These are phyloP conservation scores for Asterochloris sp. DNA, from an alignment of 139 green algal genomes.

Conservation along the genomic window DNA sequence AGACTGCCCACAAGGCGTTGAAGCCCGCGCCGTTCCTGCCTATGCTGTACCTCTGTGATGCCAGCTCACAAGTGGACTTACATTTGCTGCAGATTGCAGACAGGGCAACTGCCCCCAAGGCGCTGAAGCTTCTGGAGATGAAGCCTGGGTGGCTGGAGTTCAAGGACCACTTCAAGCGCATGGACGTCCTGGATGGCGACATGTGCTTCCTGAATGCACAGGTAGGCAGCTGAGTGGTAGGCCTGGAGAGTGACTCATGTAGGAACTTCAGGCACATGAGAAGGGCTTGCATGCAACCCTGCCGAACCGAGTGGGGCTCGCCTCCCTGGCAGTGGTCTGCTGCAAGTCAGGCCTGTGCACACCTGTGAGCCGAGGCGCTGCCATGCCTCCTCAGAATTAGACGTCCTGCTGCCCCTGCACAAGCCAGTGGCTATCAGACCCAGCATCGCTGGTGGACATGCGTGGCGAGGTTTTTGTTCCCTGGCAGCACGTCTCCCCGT, in stretches of 20 bases:
- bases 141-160: not conserved
- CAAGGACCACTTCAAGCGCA: constrained; percentile 7
- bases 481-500: too few relatives aligned
- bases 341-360: not conserved
- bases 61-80: too few relatives aligned
- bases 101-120: not conserved
- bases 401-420: not conserved
- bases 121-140: not conserved
- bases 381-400: not conserved
- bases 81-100: not conserved
- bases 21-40: too few relatives aligned
- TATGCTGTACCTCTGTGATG: too few relatives aligned
- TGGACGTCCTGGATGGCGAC: constrained; percentile 14
- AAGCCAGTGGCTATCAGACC: too few relatives aligned
- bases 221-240: not conserved
- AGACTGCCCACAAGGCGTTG: too few relatives aligned
- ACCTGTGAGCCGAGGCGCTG: not conserved
- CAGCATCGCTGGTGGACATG: too few relatives aligned
- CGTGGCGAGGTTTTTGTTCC: too few relatives aligned
- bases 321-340: not conserved
- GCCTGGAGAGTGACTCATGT: not conserved
- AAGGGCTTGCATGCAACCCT: not conserved
- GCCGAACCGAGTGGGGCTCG: not conserved
- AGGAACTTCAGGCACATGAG: not conserved
- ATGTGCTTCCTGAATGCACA: constrained; percentile 6